phyloP scores from a whole-genome alignment of 345 rosid genomes.

The Dovyalis caffra region DNA sequence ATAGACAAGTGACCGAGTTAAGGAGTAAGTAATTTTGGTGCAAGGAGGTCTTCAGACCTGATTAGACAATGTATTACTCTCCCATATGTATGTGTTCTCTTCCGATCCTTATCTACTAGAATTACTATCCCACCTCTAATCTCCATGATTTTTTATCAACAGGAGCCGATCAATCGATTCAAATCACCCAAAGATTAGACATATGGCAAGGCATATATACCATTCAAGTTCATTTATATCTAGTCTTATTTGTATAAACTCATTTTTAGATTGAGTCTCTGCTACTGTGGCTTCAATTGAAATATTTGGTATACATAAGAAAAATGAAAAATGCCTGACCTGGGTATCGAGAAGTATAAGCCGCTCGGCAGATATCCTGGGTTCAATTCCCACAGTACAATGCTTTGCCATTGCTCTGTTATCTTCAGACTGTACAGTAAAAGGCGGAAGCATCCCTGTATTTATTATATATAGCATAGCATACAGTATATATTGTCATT shows the following conservation, averaged over 20 bases:
- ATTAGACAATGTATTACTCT: no score
- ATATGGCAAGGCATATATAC: no score
- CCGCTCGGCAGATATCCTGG: slow-evolving; percentile 74
- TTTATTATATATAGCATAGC: slow-evolving; percentile 2
- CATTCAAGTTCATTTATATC: no score
- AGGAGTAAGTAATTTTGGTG: not conserved
- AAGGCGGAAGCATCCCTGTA: slow-evolving; percentile 80
- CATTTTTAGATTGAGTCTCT: no score
- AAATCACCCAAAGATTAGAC: no score
- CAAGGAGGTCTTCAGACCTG: not conserved
- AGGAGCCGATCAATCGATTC: no score
- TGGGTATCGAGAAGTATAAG: slow-evolving; percentile 78
- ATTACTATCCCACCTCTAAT: no score
- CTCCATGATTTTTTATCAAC: no score
- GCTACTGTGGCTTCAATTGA: no score
- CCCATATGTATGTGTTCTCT: no score
- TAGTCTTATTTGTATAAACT: no score
- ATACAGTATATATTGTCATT: not conserved
- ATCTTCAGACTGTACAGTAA: slow-evolving; percentile 61
- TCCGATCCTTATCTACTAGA: no score
- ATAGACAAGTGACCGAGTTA: not conserved
- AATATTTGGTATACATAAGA: not conserved
- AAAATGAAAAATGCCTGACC: slow-evolving; percentile 33
- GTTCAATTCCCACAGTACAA: slow-evolving; percentile 72
- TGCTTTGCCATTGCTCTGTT: slow-evolving; percentile 64